phyloP scores from a whole-genome alignment of 2,329 filamentous ascomycete genomes.

The Diaporthe caulivora region DNA sequence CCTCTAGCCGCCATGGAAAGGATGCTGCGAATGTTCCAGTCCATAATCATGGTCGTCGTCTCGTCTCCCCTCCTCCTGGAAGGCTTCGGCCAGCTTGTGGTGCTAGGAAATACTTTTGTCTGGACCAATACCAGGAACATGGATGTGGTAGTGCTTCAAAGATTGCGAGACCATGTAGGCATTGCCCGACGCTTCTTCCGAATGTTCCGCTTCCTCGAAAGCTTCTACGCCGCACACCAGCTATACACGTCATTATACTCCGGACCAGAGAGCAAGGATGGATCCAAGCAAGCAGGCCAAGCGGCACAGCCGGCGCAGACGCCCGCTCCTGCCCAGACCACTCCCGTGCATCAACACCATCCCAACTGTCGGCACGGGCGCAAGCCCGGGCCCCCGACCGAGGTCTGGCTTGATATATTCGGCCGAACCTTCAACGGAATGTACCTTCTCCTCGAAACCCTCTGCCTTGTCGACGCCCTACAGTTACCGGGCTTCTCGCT shows the following conservation, averaged over 20 bases:
- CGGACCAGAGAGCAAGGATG: neutral
- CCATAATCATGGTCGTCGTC: slow-evolving; percentile 34
- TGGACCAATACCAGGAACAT: slow-evolving; percentile 30
- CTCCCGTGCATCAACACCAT: slow-evolving; percentile 33
- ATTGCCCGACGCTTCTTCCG: slow-evolving; percentile 73
- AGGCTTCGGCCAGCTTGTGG: slow-evolving; percentile 22
- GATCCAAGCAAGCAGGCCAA: neutral
- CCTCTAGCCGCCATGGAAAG: slow-evolving; percentile 37
- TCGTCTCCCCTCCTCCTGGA: slow-evolving; percentile 32
- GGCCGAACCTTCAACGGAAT: slow-evolving; percentile 72
- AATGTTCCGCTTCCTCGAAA: slow-evolving; percentile 75
- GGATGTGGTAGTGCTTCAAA: slow-evolving; percentile 3
- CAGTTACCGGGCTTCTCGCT: slow-evolving; percentile 59
- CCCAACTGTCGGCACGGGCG: slow-evolving; percentile 37
- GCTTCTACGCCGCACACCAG: slow-evolving; percentile 64
- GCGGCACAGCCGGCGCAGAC: slow-evolving; percentile 4
- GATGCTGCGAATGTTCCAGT: slow-evolving; percentile 37
- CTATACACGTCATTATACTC: slow-evolving; percentile 50
- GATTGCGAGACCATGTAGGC: slow-evolving; percentile 26
- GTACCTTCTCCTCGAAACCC: slow-evolving; percentile 76
- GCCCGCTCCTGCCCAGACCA: slow-evolving; percentile 46
- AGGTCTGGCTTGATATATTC: slow-evolving; percentile 65
- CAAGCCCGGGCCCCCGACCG: slow-evolving; percentile 45
- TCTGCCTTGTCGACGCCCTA: slow-evolving; percentile 69
- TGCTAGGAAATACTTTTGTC: slow-evolving; percentile 28